Base-by-base conservation (phyloP, 768 basidiomycete genomes). In the Trametopsis cervina region DNA sequence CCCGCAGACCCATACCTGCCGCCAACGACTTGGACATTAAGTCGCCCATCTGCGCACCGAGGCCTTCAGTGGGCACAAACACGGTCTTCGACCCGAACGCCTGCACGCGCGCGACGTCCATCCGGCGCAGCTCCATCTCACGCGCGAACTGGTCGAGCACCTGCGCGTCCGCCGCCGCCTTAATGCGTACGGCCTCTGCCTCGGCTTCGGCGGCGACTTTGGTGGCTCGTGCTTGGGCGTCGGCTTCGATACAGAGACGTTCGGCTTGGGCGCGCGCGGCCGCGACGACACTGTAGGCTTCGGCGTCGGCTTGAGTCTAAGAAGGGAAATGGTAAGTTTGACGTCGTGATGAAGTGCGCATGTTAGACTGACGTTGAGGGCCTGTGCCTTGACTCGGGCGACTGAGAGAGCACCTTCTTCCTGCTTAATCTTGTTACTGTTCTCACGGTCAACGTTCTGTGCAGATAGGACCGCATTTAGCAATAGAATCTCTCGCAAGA, bases 371-470 rank as follows among this genome's bases (percentile, higher is more conserved):
- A 76, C 75, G 47, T 74, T 74, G 38, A 72, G 76, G 4, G 78
- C 53, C 61, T 85, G 74, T 1, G 84, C 85, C 58, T 81, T 85
- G 68, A 90, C 87, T 38, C 76, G 78, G 15, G 87, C 81, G 10
- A 90, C 89, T 9, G 81, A 69, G 42, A 90, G 73, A 13, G 82
- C 73, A 55, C 88, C 89, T 64, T 91, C 80, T 62, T 90, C 85
- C 57, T 86, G 83, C 66, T 89, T 90, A 58, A 89, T 82, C 62
- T 84, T 83, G 67, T 90, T 91, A 66, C 82, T 84, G 60, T 91
- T 91, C 65, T 90, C 89, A 47, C 88, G 69, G 64, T 89, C 86
- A 44, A 89, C 87, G 52, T 90, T 89, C 83, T 85, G 54, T 3
- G 20, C 4, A 27, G 11, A 46, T 1, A n/a, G 18, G 5, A 48